Evolutionary conservation across 768 basidiomycete genomes (phyloP).

Genomic region (Tulasnella sp.): DNA sequence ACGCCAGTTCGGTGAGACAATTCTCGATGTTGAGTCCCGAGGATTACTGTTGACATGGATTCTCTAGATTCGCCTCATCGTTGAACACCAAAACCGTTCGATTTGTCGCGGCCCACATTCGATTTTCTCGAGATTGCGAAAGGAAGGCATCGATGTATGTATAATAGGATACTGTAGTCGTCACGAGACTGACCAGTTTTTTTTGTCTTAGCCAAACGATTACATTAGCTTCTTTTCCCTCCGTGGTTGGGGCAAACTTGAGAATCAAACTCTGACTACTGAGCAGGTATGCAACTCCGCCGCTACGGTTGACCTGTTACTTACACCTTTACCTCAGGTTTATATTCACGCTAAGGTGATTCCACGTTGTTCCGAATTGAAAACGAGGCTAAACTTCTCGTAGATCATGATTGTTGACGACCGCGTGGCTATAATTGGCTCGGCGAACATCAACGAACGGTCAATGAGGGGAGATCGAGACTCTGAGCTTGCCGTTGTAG

Average conservation of each 20-base stretch:
- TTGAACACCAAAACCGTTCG: constrained; percentile 92
- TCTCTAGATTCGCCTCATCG: constrained; percentile 81
- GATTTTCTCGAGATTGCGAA: constrained; percentile 82
- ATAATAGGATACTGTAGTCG: not conserved
- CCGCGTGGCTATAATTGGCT: constrained; percentile 89
- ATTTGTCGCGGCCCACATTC: constrained; percentile 88
- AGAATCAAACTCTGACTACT: constrained; percentile 79
- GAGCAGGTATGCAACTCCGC: constrained; percentile 63
- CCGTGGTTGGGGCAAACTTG: constrained; percentile 91
- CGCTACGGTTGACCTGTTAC: not conserved
- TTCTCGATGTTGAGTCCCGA: not conserved
- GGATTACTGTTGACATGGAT: not conserved
- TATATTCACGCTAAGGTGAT: constrained; percentile 85
- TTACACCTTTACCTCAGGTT: constrained; percentile 52
- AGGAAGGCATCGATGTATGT: constrained; percentile 85
- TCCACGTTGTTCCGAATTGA: not conserved
- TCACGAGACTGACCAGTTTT: constrained; percentile 16
- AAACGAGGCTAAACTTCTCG: not conserved
- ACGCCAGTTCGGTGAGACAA: constrained; percentile 81
- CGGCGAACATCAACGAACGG: constrained; percentile 97
- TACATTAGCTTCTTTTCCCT: constrained; percentile 91
- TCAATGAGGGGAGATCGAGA: constrained; percentile 95
- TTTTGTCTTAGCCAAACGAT: constrained; percentile 80
- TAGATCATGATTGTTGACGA: constrained; percentile 86
- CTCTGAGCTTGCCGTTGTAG: constrained; percentile 90